phyloP scores from a whole-genome alignment of 345 rosid genomes.

The Excoecaria agallocha region DNA sequence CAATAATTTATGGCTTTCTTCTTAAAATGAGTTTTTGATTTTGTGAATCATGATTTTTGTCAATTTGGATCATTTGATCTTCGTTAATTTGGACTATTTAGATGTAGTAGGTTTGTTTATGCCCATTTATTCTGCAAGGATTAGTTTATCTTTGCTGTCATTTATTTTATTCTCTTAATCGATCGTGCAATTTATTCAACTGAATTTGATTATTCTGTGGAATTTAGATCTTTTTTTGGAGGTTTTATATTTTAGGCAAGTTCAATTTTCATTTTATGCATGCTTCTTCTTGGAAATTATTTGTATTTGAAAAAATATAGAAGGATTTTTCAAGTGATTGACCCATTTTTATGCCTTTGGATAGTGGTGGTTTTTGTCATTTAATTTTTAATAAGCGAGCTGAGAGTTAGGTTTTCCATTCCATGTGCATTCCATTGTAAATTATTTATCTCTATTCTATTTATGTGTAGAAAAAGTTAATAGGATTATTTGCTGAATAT shows the following conservation, averaged over 20 bases:
- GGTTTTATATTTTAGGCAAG: background rate
- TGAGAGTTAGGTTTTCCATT: too few species aligned
- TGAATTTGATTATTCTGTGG: background rate
- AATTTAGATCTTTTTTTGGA: background rate
- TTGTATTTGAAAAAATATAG: too few species aligned
- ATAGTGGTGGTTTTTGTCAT: background rate
- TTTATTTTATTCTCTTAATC: background rate
- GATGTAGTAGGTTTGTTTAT: too few species aligned
- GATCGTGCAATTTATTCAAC: background rate
- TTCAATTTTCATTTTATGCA: too few species aligned
- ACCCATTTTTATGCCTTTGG: background rate
- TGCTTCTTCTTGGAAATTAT: background rate
- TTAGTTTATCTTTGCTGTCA: background rate
- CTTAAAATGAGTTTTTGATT: too few species aligned
- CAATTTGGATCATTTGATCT: too few species aligned
- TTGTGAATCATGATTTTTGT: too few species aligned
- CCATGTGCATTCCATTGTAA: background rate
- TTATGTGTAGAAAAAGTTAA: background rate
- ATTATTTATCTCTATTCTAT: background rate
- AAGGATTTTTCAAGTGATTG: background rate
- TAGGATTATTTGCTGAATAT: background rate
- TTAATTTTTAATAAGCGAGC: too few species aligned
- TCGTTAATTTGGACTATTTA: too few species aligned
- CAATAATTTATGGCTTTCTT: too few species aligned
- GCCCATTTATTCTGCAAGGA: too few species aligned